Conservation (phyloP, 2,329 filamentous ascomycete genomes). For the Fusarium coicis region DNA sequence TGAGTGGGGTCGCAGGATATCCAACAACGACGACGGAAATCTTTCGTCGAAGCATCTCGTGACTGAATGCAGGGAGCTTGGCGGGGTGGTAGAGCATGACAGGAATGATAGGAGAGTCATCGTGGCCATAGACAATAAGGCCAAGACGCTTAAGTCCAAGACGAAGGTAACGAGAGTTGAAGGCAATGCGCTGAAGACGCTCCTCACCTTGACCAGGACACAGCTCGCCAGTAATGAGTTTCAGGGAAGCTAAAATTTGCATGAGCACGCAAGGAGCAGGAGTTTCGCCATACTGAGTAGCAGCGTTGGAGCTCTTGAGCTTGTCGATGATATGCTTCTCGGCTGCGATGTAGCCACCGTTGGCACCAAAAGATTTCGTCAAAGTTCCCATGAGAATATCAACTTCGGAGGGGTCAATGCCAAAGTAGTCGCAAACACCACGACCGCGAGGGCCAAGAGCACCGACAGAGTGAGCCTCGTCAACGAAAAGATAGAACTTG, state of each 20-base stretch:
- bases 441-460: conserved; percentile 88
- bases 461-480: conserved; percentile 96
- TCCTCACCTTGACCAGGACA: conserved; percentile 93
- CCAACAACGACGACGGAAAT: conserved; percentile 98
- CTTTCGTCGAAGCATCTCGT: conserved; percentile 98
- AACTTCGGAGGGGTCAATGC: conserved; percentile 85
- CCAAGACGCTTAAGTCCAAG: conserved; percentile 96
- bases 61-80: conserved; percentile 98
- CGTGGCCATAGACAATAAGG: conserved; percentile 96
- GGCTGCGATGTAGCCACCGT: conserved; percentile 93
- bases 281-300: conserved; percentile 86
- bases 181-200: conserved; percentile 92
- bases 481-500: conserved; percentile 95
- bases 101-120: conserved; percentile 97
- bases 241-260: conserved; percentile 88
- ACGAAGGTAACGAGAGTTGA: conserved; percentile 98
- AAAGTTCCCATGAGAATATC: conserved; percentile 98
- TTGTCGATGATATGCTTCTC: conserved; percentile 94
- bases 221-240: conserved; percentile 89
- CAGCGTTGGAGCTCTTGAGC: conserved; percentile 85
- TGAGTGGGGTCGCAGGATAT: conserved; percentile 94
- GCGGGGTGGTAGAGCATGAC: conserved; percentile 96
- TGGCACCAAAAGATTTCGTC: conserved; percentile 98
- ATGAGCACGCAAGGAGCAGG: conserved; percentile 88
- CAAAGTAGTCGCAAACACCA: conserved; percentile 97